These are phyloP conservation scores for Ceratocystis huliohia DNA, from an alignment of 2,329 filamentous ascomycete species.

Conservation along the genomic window DNA sequence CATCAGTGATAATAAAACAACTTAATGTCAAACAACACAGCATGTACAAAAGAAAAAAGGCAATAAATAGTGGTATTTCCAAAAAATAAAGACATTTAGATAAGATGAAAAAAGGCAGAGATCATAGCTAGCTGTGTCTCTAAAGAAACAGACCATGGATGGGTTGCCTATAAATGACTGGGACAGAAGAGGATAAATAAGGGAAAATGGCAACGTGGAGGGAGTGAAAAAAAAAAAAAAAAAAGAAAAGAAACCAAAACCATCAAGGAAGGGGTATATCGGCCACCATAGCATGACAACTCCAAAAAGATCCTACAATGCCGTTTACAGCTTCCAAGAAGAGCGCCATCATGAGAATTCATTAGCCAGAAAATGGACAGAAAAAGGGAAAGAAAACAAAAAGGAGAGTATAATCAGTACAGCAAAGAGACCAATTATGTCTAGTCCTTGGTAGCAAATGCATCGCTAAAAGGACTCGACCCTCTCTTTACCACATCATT, in stretches of 20 bases:
- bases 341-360: slow-evolving; percentile 6
- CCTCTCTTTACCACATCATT: slow-evolving; percentile 27
- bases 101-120: not conserved
- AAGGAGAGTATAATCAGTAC: slow-evolving; percentile 1
- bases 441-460: slow-evolving; percentile 43
- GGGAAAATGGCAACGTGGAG: slow-evolving; percentile 18
- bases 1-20: no score
- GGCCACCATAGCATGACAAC: slow-evolving; percentile 5
- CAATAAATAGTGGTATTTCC: not conserved
- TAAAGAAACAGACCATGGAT: not conserved
- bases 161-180: slow-evolving; percentile 7
- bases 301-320: slow-evolving; percentile 6
- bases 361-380: not conserved
- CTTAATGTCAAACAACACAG: not conserved
- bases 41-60: not conserved
- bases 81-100: not conserved
- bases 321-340: not conserved
- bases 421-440: not conserved
- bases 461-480: slow-evolving; percentile 44
- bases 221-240: slow-evolving; percentile 23
- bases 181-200: slow-evolving; percentile 14
- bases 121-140: not conserved
- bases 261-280: slow-evolving; percentile 1
- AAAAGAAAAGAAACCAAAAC: slow-evolving; percentile 11
- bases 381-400: slow-evolving; percentile 9